phyloP scores from a whole-genome alignment of 257 asterid genomes.

The Nyctanthes arbortristis region DNA sequence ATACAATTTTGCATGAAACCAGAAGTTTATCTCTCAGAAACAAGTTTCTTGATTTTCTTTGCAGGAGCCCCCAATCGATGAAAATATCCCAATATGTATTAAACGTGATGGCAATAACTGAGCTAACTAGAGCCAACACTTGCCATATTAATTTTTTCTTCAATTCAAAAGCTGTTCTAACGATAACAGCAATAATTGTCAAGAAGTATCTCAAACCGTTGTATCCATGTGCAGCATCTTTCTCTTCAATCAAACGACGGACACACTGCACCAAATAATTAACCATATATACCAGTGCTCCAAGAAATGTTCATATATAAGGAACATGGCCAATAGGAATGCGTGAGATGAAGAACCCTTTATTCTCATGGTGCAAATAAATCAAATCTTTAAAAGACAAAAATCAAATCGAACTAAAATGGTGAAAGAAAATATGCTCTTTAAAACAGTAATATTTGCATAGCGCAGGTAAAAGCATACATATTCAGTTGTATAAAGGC shows the following conservation, averaged over 20 bases:
- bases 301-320: slow-evolving; percentile 5
- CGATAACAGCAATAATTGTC: slow-evolving; percentile 70
- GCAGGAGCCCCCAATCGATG: slow-evolving; percentile 83
- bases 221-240: slow-evolving; percentile 48
- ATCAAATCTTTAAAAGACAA: background rate
- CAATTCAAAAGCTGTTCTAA: slow-evolving; percentile 68
- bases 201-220: slow-evolving; percentile 73
- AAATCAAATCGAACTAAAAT: background rate
- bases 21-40: slow-evolving; percentile 69
- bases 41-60: slow-evolving; percentile 57
- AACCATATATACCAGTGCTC: slow-evolving; percentile 15
- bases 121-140: slow-evolving; percentile 61
- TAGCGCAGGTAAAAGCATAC: background rate
- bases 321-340: background rate
- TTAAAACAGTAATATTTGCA: background rate
- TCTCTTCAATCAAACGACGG: slow-evolving; percentile 75
- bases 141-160: slow-evolving; percentile 53
- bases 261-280: slow-evolving; percentile 54
- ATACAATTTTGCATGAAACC: slow-evolving; percentile 51
- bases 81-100: slow-evolving; percentile 87
- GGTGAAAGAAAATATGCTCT: background rate
- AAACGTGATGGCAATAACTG: slow-evolving; percentile 50
- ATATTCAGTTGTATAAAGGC: slow-evolving; percentile 1
- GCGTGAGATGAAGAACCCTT: background rate
- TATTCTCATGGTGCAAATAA: background rate